Conservation (phyloP, 2,329 filamentous ascomycete species). For the Penicillium sp. region DNA sequence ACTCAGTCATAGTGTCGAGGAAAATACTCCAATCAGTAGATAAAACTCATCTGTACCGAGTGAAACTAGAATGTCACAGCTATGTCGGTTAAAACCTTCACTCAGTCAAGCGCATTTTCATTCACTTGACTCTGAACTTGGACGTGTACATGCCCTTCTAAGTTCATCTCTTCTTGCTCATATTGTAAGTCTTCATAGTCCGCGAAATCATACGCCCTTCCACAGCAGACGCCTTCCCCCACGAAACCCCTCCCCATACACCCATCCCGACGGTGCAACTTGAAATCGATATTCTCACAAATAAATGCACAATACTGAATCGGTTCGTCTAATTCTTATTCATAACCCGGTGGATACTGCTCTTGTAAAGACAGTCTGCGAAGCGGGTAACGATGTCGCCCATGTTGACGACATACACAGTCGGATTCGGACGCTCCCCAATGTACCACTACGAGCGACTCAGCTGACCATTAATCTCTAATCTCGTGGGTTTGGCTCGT, state of each 20-base stretch:
- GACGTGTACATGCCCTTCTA: not conserved
- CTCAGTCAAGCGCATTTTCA: not conserved
- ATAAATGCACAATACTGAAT: conserved; percentile 12
- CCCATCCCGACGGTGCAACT: conserved; percentile 14
- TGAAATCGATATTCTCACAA: conserved; percentile 44
- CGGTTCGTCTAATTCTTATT: conserved; percentile 4
- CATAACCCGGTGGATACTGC: conserved; percentile 12
- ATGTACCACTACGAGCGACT: too few species aligned
- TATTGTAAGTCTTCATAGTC: not conserved
- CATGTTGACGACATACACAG: too few species aligned
- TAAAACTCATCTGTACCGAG: not conserved
- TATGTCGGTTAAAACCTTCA: not conserved
- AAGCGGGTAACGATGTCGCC: too few species aligned
- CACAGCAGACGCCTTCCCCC: not conserved
- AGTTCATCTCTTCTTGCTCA: not conserved
- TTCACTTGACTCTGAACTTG: not conserved
- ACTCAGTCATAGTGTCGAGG: not conserved
- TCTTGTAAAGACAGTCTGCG: conserved; percentile 42
- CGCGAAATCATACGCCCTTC: not conserved
- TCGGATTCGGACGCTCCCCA: too few species aligned
- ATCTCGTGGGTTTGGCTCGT: too few species aligned
- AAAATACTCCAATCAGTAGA: not conserved
- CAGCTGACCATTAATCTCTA: too few species aligned
- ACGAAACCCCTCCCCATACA: not conserved
- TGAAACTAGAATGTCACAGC: too few species aligned